These are phyloP conservation scores for Clathrus columnatus DNA, from an alignment of 768 basidiomycete species.

Conservation along the genomic window DNA sequence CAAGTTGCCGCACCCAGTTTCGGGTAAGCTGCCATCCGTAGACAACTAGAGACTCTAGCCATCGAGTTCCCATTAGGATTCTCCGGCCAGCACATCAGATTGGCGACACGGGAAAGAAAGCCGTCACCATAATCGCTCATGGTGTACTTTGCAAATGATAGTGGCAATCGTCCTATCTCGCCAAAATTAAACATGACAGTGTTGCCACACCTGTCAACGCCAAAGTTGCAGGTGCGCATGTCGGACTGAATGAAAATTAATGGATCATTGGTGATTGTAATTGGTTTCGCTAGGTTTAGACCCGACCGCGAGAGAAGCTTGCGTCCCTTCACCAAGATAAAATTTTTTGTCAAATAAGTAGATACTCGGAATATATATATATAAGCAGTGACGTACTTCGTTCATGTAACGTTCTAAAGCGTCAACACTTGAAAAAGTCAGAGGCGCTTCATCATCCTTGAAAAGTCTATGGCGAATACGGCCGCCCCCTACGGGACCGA, in stretches of 20 bases:
- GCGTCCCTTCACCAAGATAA: constrained; percentile 11
- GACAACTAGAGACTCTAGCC: not conserved
- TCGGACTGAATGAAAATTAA: constrained; percentile 25
- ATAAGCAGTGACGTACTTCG: constrained; percentile 13
- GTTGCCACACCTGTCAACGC: constrained; percentile 19
- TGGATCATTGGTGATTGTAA: constrained; percentile 17
- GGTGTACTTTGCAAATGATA: constrained; percentile 14
- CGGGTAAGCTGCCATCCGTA: constrained; percentile 10
- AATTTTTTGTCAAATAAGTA: not conserved
- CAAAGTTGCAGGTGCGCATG: constrained; percentile 23
- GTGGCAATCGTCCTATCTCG: constrained; percentile 21
- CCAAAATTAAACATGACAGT: constrained; percentile 22
- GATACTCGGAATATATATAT: constrained; percentile 7
- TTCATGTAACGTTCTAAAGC: constrained; percentile 14
- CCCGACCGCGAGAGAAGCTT: constrained; percentile 5
- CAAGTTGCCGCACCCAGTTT: constrained; percentile 12
- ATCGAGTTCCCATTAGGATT: constrained; percentile 8
- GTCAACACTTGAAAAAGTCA: constrained; percentile 13
- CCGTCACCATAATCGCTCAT: constrained; percentile 1
- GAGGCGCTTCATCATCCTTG: constrained; percentile 16
- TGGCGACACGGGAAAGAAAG: not conserved
- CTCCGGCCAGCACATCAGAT: not conserved
- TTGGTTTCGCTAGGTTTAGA: constrained; percentile 2
- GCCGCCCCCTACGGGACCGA: constrained; percentile 19
- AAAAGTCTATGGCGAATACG: constrained; percentile 16